These are phyloP conservation scores for Candida tammaniensis DNA, from an alignment of 805 yeast species.

Conservation along the genomic window DNA sequence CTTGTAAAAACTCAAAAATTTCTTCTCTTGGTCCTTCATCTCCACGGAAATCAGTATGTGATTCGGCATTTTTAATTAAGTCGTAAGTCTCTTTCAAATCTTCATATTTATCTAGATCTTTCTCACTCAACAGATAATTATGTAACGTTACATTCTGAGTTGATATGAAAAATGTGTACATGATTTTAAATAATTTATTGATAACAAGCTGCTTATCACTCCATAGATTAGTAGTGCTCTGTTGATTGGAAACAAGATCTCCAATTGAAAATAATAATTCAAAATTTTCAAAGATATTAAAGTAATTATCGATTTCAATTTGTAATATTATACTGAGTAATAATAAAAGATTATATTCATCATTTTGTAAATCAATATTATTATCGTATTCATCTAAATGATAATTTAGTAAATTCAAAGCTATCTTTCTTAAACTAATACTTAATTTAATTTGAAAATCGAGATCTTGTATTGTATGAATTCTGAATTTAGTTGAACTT, in stretches of 20 bases:
- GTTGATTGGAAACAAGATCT: conserved; percentile 24
- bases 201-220: conserved; percentile 1
- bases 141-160: conserved; percentile 48
- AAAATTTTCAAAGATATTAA: conserved; percentile 41
- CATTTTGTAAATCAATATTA: conserved; percentile 14
- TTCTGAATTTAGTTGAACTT: conserved; percentile 9
- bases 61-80: conserved; percentile 17
- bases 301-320: conserved; percentile 35
- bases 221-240: not conserved
- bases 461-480: conserved; percentile 15
- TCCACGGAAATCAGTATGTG: too few species aligned
- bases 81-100: conserved; percentile 41
- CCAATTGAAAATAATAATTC: conserved; percentile 42
- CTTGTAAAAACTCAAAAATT: conserved; percentile 3
- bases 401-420: conserved; percentile 32
- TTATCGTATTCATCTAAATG: conserved; percentile 42
- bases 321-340: conserved; percentile 35
- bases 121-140: conserved; percentile 41
- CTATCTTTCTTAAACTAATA: conserved; percentile 34
- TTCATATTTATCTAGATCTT: conserved; percentile 36
- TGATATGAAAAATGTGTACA: conserved; percentile 36
- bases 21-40: conserved; percentile 3
- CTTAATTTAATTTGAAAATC: conserved; percentile 26
- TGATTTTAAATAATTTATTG: conserved; percentile 11
- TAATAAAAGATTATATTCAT: conserved; percentile 31